These are phyloP conservation scores for Panaeolus cyanescens DNA, from an alignment of 768 basidiomycete genomes.

Conservation along the genomic window DNA sequence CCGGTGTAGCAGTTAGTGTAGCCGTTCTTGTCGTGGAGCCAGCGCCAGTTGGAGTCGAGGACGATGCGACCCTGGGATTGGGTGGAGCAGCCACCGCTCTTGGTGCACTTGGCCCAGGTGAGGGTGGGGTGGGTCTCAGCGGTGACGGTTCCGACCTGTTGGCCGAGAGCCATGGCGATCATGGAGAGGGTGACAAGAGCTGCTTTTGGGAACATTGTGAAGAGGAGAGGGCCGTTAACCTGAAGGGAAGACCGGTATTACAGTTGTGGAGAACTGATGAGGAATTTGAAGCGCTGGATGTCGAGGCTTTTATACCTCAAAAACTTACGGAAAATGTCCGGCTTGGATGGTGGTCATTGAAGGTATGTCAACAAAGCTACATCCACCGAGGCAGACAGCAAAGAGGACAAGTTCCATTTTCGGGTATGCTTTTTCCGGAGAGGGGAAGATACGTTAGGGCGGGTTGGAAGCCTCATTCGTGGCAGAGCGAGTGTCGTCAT, in stretches of 20 bases:
- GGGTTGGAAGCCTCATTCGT: background rate
- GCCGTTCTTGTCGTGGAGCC: slow-evolving; percentile 39
- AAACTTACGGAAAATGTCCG: slow-evolving; percentile 22
- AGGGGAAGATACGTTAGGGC: background rate
- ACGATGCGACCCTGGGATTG: slow-evolving; percentile 37
- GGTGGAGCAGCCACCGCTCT: slow-evolving; percentile 39
- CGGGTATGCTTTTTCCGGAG: background rate
- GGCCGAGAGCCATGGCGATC: slow-evolving; percentile 45
- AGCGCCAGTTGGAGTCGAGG: slow-evolving; percentile 57
- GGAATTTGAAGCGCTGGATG: slow-evolving; percentile 2
- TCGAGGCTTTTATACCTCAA: slow-evolving; percentile 18
- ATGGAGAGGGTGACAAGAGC: slow-evolving; percentile 41
- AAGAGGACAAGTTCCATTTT: no score
- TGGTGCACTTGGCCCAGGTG: slow-evolving; percentile 47
- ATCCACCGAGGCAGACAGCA: background rate
- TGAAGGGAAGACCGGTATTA: background rate
- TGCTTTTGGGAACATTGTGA: slow-evolving; percentile 38
- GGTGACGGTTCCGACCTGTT: slow-evolving; percentile 53
- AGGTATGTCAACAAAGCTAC: background rate
- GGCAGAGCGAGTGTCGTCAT: background rate
- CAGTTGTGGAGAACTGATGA: slow-evolving; percentile 15
- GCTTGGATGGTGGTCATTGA: background rate
- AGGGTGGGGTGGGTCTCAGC: slow-evolving; percentile 53
- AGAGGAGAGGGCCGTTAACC: slow-evolving; percentile 14
- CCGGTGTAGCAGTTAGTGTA: slow-evolving; percentile 52